A percentile compares a stretch with the other conserved stretches of the same genome.
Conservation (phyloP, 192 early-diverging fungal species). For the Allomyces macrogynus region DNA sequence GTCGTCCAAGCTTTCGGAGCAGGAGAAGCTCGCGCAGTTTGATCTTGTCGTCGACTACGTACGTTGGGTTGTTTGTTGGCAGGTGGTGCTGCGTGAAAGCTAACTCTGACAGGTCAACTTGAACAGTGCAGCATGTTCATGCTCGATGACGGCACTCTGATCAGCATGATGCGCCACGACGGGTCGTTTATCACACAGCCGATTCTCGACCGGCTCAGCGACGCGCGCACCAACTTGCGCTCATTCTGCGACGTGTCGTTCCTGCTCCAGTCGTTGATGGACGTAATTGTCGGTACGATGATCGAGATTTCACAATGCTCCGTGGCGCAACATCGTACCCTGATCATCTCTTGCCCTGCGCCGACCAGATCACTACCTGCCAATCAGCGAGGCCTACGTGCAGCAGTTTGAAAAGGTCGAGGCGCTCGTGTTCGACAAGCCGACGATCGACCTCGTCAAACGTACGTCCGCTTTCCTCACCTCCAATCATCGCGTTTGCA, state of each 20-base stretch:
- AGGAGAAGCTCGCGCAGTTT: background rate
- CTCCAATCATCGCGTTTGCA: no score
- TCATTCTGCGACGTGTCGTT: constrained; percentile 17
- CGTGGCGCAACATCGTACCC: no score
- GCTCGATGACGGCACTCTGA: constrained; percentile 7
- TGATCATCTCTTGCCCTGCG: background rate
- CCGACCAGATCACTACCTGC: background rate
- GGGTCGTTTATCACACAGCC: constrained; percentile 14
- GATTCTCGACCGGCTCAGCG: constrained; percentile 12
- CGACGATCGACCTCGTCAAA: background rate
- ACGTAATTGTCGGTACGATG: constrained; percentile 17
- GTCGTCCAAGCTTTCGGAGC: background rate
- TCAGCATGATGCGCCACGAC: constrained; percentile 18
- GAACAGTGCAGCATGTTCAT: background rate
- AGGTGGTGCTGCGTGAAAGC: background rate
- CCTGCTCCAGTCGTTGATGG: constrained; percentile 20
- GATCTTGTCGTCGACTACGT: background rate
- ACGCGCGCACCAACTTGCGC: constrained; percentile 11
- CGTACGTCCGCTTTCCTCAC: background rate
- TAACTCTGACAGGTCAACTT: background rate
- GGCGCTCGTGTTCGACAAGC: background rate
- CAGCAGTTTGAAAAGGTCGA: background rate
- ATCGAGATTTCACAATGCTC: constrained; percentile 1
- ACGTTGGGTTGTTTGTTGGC: background rate
- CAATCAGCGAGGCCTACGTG: background rate